Conservation (phyloP, 73 alveolate genomes). For the Effrenium voratum region DNA sequence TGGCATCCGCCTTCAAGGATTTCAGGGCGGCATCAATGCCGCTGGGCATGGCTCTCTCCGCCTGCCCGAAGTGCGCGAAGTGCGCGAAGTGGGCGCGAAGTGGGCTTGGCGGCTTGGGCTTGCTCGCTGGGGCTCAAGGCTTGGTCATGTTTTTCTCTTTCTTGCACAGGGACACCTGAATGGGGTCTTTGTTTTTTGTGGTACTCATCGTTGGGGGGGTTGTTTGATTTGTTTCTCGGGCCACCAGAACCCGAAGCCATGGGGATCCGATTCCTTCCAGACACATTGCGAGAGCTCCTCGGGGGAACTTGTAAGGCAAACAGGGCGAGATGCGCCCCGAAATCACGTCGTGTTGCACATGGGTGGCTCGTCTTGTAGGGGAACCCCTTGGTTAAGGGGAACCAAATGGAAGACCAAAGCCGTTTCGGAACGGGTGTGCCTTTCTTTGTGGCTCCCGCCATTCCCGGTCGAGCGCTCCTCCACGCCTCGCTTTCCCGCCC, state of each 20-base stretch:
- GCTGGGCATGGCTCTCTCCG: conserved; percentile 40
- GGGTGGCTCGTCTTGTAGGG: too few relatives aligned
- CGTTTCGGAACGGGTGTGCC: too few relatives aligned
- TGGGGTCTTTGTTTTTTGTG: background rate
- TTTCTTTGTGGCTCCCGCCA: too few relatives aligned
- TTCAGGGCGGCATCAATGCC: conserved; percentile 91
- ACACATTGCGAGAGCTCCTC: background rate
- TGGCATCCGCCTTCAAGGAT: conserved; percentile 71
- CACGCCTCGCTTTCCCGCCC: too few relatives aligned
- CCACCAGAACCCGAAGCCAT: background rate
- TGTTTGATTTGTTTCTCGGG: background rate
- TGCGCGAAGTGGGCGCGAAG: background rate
- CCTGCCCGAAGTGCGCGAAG: background rate
- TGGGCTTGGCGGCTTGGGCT: background rate
- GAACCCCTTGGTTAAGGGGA: too few relatives aligned
- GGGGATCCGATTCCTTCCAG: background rate
- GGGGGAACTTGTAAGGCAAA: background rate
- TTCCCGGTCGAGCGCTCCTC: too few relatives aligned
- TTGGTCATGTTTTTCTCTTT: too few relatives aligned
- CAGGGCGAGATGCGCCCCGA: too few relatives aligned
- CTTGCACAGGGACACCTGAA: too few relatives aligned
- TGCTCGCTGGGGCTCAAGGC: background rate
- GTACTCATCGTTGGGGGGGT: background rate
- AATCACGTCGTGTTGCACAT: too few relatives aligned
- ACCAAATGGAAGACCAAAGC: too few relatives aligned